These are phyloP conservation scores for Quercus phellos DNA, from an alignment of 331 rosid species.

Conservation along the genomic window DNA sequence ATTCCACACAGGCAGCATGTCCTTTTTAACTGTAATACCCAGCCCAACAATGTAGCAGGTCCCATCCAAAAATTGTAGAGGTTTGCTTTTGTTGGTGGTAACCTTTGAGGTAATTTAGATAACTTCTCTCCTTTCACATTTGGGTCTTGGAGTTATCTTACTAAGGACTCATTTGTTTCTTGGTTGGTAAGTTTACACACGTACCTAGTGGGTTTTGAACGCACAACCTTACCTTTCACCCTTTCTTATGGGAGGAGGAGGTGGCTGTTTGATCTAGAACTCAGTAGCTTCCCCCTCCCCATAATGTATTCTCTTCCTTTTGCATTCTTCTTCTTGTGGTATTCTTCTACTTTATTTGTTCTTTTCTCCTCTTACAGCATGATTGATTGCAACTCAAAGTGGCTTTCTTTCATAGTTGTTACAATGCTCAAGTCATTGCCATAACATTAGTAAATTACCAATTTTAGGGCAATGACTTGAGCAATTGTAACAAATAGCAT, in stretches of 20 bases:
- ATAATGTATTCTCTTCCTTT: background rate
- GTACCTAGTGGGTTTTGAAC: too few species aligned
- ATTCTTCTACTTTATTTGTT: background rate
- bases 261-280: too few species aligned
- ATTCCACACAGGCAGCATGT: too few species aligned
- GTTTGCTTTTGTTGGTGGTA: background rate
- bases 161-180: background rate
- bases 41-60: too few species aligned
- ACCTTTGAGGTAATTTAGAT: background rate
- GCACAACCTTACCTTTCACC: too few species aligned
- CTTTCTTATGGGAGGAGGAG: too few species aligned
- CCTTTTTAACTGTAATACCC: too few species aligned
- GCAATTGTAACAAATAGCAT: background rate
- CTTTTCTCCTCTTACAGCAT: background rate
- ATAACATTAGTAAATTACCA: too few species aligned
- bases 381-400: background rate
- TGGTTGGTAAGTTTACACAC: too few species aligned
- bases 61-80: background rate
- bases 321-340: background rate
- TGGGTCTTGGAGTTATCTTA: background rate
- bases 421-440: background rate
- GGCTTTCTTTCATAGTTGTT: background rate
- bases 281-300: too few species aligned
- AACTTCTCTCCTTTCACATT: background rate
- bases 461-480: background rate